Base-by-base conservation (phyloP, 2,329 filamentous ascomycete species). In the Blumeria graminis region DNA sequence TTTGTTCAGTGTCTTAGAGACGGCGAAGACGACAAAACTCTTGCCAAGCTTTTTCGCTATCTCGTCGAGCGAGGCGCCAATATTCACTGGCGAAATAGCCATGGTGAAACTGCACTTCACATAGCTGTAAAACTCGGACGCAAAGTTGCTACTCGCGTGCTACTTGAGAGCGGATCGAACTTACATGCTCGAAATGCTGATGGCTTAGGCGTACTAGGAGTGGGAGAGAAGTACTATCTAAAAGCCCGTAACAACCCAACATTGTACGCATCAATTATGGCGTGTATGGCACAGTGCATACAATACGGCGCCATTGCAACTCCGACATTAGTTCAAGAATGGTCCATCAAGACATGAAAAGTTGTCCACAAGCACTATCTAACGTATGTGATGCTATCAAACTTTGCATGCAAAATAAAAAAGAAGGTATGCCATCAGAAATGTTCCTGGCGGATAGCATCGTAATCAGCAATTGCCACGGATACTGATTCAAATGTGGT, bases 271-370 rank as follows among this genome's bases (percentile, higher is more conserved):
- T 60, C 59, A 5, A 61, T 60, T 39, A 57, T 57, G 55, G 60
- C 58, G 14, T 61, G 60, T 56, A 60, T 60, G 58, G 59, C 60
- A 10, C 55, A 59, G 4, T 58, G 55, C 18, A 58, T 57, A n/a
- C 52, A 58, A 18, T 58, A 58, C 51, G 58, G 59, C 28, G 60
- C 58, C 35, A 56, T 57, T 8, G 56, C 58, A 22, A 45, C 48
- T 11, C 60, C 59, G 11, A 59, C 59, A 4, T 48, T 58, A 32
- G 60, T 59, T 22, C 57, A 59, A 35, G 59, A 60, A 54, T 57
- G 60, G 58, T 52, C 50, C 10, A 18, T 52, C 28, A 52, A 52
- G 36, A 33, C 22, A 6, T 52, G 33, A 52, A 14, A 16, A 16
- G 36, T 36, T 28, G 22, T 28, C 22, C 22, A 28, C 22, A 28